Evolutionary conservation across 495 filamentous ascomycete genomes (phyloP), one percentile per base, ranked within the genome.

Genomic region (Tetracladium setigerum): DNA sequence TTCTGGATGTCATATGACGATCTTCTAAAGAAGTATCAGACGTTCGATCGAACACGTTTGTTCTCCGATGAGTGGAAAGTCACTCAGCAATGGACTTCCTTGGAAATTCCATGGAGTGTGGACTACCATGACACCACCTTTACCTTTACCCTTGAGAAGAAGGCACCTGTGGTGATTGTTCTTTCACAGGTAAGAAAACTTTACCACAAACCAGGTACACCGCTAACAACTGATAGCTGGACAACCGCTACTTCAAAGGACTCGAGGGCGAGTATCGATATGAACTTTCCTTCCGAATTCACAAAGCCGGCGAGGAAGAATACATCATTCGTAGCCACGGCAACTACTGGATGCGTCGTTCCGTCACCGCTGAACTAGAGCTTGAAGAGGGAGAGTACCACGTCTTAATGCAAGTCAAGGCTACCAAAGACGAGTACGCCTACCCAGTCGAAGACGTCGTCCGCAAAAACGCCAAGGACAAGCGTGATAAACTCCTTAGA

Each of bases 51-150:
- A 27, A 95, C 89, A 0, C 77, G 90, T 10, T 76, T 96, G 0
- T 95, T 96, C 52, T 83, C 82, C 10, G 67, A 74, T 0, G 78
- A 83, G 17, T 95, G 90, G 90, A 84, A 78, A 22, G 73, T 95
- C 24, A 81, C 84, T 0, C 83, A 86, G 46, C 79, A 84, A 48
- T 95, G 90, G 90, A 87, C 88, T 0, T 86, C 78, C 0, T 66
- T 95, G 24, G 78, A 80, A 33, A 83, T 95, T 4, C 86, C 90
- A 1, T 95, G 89, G 88, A 83, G 79, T 16, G 73, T 82, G 6
- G 86, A 90, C 52, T 96, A 94, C 57, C 84, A 90, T 52, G 76
- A 83, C 52, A 91, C 88, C 17, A 87, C 89, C 49, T 96, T 95
- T 58, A 64, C 72, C 38, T 74, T 95, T 41, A 78, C 74, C 6